phyloP scores from a whole-genome alignment of 805 yeast genomes.

The Pichia cabralensis region DNA sequence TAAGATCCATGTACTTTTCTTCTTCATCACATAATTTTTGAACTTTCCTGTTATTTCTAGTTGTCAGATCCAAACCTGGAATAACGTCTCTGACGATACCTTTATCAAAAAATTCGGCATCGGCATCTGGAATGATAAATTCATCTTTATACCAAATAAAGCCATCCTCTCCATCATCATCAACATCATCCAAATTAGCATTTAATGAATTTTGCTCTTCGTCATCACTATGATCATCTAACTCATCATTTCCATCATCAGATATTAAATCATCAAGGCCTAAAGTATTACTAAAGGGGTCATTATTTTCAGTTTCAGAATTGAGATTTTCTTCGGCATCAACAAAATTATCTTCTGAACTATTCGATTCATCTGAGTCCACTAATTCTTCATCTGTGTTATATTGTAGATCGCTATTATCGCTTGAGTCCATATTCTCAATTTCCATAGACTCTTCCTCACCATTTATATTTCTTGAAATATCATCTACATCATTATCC shows the following conservation, averaged over 20 bases:
- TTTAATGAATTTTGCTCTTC: too few relatives aligned
- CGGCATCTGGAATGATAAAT: slow-evolving; percentile 2
- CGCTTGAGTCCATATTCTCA: too few relatives aligned
- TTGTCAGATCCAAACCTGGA: slow-evolving; percentile 5
- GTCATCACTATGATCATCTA: not conserved
- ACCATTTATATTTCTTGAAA: too few relatives aligned
- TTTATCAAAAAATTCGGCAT: too few relatives aligned
- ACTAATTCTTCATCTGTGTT: not conserved
- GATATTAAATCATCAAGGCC: not conserved
- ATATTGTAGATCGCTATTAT: not conserved
- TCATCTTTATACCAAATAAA: slow-evolving; percentile 1
- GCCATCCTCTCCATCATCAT: not conserved
- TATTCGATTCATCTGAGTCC: not conserved
- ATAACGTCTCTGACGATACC: too few relatives aligned
- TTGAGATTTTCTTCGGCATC: not conserved
- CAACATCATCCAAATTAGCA: not conserved
- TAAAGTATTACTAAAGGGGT: not conserved
- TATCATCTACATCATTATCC: slow-evolving; percentile 36
- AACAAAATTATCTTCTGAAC: not conserved
- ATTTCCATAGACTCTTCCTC: too few relatives aligned
- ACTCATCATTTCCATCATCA: not conserved
- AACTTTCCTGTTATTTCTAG: slow-evolving; percentile 5
- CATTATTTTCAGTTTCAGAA: not conserved
- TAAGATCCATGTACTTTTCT: not conserved
- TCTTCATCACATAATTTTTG: slow-evolving; percentile 4